A percentile compares a stretch with the other conserved stretches of the same genome.
phyloP scores from a whole-genome alignment of 2,329 filamentous ascomycete genomes.

The Microcera coccophila region DNA sequence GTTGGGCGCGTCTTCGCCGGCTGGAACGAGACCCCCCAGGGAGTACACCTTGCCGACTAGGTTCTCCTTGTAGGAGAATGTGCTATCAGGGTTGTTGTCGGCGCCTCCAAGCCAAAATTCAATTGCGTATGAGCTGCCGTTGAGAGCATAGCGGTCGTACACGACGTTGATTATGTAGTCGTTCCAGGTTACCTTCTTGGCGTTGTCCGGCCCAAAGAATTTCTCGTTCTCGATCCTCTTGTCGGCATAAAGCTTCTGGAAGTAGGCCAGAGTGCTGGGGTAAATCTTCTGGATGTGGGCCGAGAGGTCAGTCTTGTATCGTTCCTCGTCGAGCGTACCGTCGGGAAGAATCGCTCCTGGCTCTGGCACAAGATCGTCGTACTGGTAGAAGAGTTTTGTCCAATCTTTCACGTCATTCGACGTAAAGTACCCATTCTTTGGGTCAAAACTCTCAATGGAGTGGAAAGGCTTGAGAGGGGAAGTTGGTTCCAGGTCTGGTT shows the following conservation, averaged over 20 bases:
- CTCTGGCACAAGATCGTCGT: conserved; percentile 3
- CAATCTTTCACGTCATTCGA: conserved; percentile 6
- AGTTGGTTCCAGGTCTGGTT: background rate
- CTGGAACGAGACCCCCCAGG: conserved; percentile 1
- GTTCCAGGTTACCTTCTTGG: conserved; percentile 4
- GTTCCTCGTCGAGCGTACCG: conserved; percentile 1
- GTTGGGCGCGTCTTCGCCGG: background rate
- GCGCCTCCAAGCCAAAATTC: conserved; percentile 12
- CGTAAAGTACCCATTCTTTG: conserved; percentile 1
- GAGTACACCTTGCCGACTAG: conserved; percentile 9
- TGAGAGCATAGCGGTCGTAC: conserved; percentile 13
- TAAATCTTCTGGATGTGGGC: conserved; percentile 2
- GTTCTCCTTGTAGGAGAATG: conserved; percentile 2
- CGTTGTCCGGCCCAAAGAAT: conserved; percentile 3
- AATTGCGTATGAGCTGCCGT: conserved; percentile 10
- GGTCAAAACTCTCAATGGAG: background rate
- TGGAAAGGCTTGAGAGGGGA: conserved; percentile 10
- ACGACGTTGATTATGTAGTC: conserved; percentile 14
- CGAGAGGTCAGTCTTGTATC: background rate
- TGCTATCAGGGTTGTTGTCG: background rate
- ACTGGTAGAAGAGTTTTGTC: conserved; percentile 6
- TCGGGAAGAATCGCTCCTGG: background rate
- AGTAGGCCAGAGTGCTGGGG: background rate
- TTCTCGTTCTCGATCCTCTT: background rate
- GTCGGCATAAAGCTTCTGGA: background rate